Evolutionary conservation across 108 stramenopile species (phyloP).

Genomic region (Cyclotella distinguenda): DNA sequence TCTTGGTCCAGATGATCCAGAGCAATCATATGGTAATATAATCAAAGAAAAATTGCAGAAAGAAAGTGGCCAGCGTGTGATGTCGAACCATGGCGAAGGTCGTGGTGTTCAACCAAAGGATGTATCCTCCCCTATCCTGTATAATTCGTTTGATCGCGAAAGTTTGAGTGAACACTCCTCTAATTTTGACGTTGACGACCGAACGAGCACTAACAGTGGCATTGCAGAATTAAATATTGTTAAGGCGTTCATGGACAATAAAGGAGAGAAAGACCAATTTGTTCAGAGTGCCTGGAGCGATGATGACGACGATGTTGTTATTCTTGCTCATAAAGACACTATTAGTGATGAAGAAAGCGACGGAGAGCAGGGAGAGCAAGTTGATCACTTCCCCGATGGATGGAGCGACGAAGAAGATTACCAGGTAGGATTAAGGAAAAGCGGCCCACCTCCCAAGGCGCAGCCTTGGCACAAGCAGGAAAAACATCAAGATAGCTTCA

Average conservation of each 20-base stretch:
- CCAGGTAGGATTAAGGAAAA: background rate
- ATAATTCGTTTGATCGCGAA: no score
- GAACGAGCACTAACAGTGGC: constrained; percentile 10
- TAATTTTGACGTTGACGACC: constrained; percentile 4
- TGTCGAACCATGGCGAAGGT: background rate
- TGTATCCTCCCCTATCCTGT: background rate
- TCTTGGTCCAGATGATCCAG: no score
- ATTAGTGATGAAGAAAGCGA: no score
- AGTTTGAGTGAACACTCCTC: constrained; percentile 4
- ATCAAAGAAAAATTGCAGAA: no score
- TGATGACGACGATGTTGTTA: background rate
- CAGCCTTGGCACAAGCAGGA: constrained; percentile 32
- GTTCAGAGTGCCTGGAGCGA: background rate
- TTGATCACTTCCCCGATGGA: background rate
- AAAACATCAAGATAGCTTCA: constrained; percentile 7
- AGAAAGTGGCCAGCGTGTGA: no score
- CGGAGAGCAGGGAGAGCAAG: constrained; percentile 5
- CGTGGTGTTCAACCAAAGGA: background rate
- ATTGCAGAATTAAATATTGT: constrained; percentile 24
- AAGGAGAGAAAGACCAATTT: no score
- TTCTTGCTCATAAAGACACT: no score
- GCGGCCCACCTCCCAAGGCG: background rate
- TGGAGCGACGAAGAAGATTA: constrained; percentile 21
- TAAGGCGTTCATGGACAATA: no score
- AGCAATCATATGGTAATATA: no score